These are phyloP conservation scores for Monosporascus ibericus DNA, from an alignment of 2,329 filamentous ascomycete genomes.

Conservation along the genomic window DNA sequence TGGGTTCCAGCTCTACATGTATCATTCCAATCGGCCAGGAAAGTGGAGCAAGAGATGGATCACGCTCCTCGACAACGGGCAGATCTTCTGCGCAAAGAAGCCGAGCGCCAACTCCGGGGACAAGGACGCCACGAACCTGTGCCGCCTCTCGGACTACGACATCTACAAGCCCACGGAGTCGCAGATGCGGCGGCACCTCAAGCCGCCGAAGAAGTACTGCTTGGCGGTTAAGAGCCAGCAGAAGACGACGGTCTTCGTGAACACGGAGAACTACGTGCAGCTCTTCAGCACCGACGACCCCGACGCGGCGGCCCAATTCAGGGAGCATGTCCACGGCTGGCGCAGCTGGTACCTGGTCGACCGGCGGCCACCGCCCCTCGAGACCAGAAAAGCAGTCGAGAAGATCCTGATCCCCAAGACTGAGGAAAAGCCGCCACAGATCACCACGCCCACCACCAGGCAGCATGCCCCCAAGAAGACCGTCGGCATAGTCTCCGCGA, in stretches of 20 bases:
- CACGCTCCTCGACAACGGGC: constrained; percentile 67
- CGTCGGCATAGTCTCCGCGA: constrained; percentile 23
- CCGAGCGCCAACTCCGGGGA: constrained; percentile 48
- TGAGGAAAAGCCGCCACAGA: constrained; percentile 24
- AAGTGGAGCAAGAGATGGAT: constrained; percentile 87
- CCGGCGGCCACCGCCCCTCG: constrained; percentile 40
- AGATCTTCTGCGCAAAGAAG: constrained; percentile 67
- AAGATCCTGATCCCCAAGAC: constrained; percentile 21
- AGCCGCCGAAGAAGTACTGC: constrained; percentile 78
- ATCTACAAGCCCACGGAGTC: constrained; percentile 72
- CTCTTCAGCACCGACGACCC: constrained; percentile 81
- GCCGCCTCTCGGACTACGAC: constrained; percentile 87
- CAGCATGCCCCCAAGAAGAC: constrained; percentile 24
- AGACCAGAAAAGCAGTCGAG: constrained; percentile 24
- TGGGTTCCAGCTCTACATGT: constrained; percentile 64
- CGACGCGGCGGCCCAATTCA: constrained; percentile 60
- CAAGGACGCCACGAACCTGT: constrained; percentile 66
- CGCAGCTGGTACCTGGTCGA: constrained; percentile 87
- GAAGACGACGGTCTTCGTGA: constrained; percentile 76
- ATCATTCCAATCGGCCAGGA: constrained; percentile 73
- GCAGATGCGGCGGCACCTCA: constrained; percentile 64
- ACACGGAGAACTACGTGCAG: constrained; percentile 81
- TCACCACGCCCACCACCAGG: constrained; percentile 17
- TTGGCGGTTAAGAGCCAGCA: constrained; percentile 90
- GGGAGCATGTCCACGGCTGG: constrained; percentile 69